phyloP scores from a whole-genome alignment of 2,329 filamentous ascomycete genomes.

The Pseudocercospora crystallina region DNA sequence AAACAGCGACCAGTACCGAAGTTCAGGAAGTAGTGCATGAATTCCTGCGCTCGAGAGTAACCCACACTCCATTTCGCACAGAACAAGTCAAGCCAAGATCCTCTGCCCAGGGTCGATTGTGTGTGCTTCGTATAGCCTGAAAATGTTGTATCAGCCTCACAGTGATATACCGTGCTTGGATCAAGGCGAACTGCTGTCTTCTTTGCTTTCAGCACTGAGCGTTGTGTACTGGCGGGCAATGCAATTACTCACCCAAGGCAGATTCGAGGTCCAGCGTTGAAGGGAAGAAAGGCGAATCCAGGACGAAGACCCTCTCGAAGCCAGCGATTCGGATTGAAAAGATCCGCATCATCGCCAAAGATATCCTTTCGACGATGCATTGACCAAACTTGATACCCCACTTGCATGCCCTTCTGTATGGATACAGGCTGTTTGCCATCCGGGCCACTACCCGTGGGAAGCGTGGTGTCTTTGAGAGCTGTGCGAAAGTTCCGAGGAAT shows the following conservation, averaged over 20 bases:
- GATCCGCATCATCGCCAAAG: slow-evolving; percentile 11
- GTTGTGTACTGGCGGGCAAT: neutral
- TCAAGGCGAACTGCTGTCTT: slow-evolving; percentile 46
- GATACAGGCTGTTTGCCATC: slow-evolving; percentile 56
- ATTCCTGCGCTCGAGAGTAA: too few relatives aligned
- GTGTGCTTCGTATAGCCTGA: too few relatives aligned
- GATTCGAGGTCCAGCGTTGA: slow-evolving; percentile 43
- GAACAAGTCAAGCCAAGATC: too few relatives aligned
- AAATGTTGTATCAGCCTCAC: slow-evolving; percentile 45
- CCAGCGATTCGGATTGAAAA: slow-evolving; percentile 15
- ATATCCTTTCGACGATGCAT: slow-evolving; percentile 18
- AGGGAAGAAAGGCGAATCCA: slow-evolving; percentile 17
- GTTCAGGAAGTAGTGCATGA: too few relatives aligned
- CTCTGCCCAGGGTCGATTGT: too few relatives aligned
- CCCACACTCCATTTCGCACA: too few relatives aligned
- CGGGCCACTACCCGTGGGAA: slow-evolving; percentile 61
- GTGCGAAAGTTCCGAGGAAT: slow-evolving; percentile 75
- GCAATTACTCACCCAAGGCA: slow-evolving; percentile 44
- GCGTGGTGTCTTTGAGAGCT: slow-evolving; percentile 69
- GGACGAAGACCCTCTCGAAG: slow-evolving; percentile 18
- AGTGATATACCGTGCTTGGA: slow-evolving; percentile 46
- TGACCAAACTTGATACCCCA: slow-evolving; percentile 29
- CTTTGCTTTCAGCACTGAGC: neutral
- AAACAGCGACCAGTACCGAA: too few relatives aligned
- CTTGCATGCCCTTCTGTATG: slow-evolving; percentile 29